Percentiles rank a stretch among this genome's conserved stretches.
Evolutionary conservation across 2,329 filamentous ascomycete genomes (phyloP).

Genomic region (Orbilia ellipsospora): DNA sequence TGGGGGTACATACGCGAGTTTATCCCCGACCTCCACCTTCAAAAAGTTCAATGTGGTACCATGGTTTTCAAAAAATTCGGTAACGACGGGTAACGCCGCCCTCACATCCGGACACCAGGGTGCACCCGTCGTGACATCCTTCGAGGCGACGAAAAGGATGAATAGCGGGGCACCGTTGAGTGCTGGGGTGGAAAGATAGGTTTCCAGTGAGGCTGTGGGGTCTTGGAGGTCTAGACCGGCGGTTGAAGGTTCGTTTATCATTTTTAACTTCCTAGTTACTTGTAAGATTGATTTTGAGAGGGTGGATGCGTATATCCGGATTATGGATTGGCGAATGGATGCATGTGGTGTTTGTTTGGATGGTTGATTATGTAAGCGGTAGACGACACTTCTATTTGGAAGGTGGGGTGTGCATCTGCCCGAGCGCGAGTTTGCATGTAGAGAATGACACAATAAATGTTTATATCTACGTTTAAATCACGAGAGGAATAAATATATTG

Average conservation of each 20-base stretch:
- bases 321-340: too few relatives aligned
- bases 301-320: neutral
- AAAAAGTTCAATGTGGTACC: constrained; percentile 58
- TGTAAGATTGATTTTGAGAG: neutral
- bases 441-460: too few relatives aligned
- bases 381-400: too few relatives aligned
- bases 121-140: constrained; percentile 61
- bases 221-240: constrained; percentile 7
- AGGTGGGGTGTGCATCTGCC: too few relatives aligned
- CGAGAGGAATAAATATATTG: too few relatives aligned
- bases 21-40: constrained; percentile 61
- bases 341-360: too few relatives aligned
- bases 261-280: neutral
- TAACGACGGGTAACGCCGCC: constrained; percentile 61
- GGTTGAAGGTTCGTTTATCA: neutral
- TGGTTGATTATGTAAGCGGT: neutral
- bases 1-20: constrained; percentile 60
- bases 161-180: constrained; percentile 57
- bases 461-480: too few relatives aligned
- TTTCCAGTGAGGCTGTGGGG: constrained; percentile 17
- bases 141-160: constrained; percentile 62
- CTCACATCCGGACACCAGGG: constrained; percentile 64
- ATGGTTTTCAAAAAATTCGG: constrained; percentile 59
- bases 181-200: constrained; percentile 11
- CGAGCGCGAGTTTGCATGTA: too few relatives aligned